phyloP scores from a whole-genome alignment of 2,329 filamentous ascomycete genomes.

The Fusarium sp. region DNA sequence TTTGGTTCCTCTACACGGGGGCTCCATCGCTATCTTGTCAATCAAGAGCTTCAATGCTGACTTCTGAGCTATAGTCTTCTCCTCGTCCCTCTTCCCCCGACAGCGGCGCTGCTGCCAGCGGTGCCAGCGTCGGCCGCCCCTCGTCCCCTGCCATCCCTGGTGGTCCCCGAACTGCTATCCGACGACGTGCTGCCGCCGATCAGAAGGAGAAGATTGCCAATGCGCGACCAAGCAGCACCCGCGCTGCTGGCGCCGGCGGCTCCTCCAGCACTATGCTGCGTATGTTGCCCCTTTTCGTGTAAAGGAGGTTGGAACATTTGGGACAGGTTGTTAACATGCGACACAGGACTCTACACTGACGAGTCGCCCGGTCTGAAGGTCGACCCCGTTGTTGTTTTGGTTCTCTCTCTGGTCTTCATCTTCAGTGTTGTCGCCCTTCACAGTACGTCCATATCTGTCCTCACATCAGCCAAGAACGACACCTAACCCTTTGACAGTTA shows the following conservation, averaged over 20 bases:
- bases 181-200: slow-evolving; percentile 94
- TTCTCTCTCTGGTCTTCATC: slow-evolving; percentile 97
- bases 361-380: slow-evolving; percentile 98
- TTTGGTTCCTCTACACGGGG: slow-evolving; percentile 10
- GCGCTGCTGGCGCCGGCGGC: slow-evolving; percentile 92
- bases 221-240: slow-evolving; percentile 90
- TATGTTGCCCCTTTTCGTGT: slow-evolving; percentile 60
- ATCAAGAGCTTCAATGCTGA: background rate
- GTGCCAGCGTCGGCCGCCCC: slow-evolving; percentile 79
- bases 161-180: slow-evolving; percentile 93
- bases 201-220: slow-evolving; percentile 98
- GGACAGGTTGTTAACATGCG: slow-evolving; percentile 42
- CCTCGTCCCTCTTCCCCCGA: slow-evolving; percentile 71
- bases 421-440: slow-evolving; percentile 98
- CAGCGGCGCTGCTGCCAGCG: slow-evolving; percentile 69
- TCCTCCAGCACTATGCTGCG: slow-evolving; percentile 99
- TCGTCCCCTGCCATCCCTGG: slow-evolving; percentile 91
- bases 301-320: background rate
- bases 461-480: background rate
- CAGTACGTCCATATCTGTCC: slow-evolving; percentile 70
- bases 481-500: slow-evolving; percentile 70
- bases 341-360: slow-evolving; percentile 90
- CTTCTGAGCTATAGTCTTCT: slow-evolving; percentile 60
- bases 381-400: slow-evolving; percentile 96
- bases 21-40: background rate